These are phyloP conservation scores for Phytophthora cryptogea DNA, from an alignment of 352 stramenopile species.

Conservation along the genomic window DNA sequence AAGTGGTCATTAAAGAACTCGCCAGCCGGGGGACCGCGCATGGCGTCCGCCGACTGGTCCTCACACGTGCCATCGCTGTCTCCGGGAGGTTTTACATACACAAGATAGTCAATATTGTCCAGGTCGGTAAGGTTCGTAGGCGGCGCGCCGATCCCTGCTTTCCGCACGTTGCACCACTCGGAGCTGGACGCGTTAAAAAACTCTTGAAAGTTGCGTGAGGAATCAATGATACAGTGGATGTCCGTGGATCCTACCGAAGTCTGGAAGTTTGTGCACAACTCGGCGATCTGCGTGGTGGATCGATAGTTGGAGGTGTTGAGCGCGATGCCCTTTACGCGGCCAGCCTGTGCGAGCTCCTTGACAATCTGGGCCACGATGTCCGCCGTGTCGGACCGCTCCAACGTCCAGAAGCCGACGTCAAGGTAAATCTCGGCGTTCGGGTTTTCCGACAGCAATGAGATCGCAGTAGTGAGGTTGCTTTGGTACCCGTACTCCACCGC, in stretches of 20 bases:
- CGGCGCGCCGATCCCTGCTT: slow-evolving; percentile 54
- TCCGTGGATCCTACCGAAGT: slow-evolving; percentile 36
- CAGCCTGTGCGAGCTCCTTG: slow-evolving; percentile 43
- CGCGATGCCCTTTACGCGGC: slow-evolving; percentile 63
- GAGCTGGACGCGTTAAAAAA: slow-evolving; percentile 29
- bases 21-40: slow-evolving; percentile 54
- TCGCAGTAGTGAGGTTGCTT: slow-evolving; percentile 53
- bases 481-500: slow-evolving; percentile 52
- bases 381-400: slow-evolving; percentile 33
- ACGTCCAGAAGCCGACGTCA: slow-evolving; percentile 69
- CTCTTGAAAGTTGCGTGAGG: slow-evolving; percentile 68
- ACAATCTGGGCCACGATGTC: slow-evolving; percentile 43
- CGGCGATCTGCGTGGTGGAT: slow-evolving; percentile 47
- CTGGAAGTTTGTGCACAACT: slow-evolving; percentile 64
- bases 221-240: slow-evolving; percentile 67
- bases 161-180: slow-evolving; percentile 74
- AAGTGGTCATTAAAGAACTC: slow-evolving; percentile 70
- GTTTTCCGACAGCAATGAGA: slow-evolving; percentile 54
- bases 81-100: slow-evolving; percentile 73
- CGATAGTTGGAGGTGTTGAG: slow-evolving; percentile 85
- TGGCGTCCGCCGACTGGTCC: slow-evolving; percentile 44
- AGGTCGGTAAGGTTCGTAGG: slow-evolving; percentile 57
- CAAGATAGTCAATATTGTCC: slow-evolving; percentile 63
- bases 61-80: slow-evolving; percentile 66
- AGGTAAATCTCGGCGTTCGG: slow-evolving; percentile 72